Percentiles rank a stretch among this genome's conserved stretches.
These are phyloP conservation scores for Kwoniella bestiolae DNA, from an alignment of 768 basidiomycete species.

Conservation along the genomic window DNA sequence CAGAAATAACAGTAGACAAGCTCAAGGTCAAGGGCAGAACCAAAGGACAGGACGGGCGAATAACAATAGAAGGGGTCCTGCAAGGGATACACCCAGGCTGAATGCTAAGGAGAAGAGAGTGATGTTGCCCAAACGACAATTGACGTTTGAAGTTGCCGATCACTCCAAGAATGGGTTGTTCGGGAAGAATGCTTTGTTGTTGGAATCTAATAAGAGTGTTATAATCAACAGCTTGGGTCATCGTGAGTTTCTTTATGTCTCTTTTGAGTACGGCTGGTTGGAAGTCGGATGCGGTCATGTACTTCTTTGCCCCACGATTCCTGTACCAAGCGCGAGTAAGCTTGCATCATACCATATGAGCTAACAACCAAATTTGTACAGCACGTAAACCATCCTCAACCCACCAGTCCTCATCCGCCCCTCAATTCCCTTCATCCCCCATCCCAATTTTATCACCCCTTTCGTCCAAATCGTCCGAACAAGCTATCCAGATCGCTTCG, in stretches of 20 bases:
- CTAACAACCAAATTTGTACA: neutral
- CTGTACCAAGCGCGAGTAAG: neutral
- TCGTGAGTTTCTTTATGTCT: conserved; percentile 13
- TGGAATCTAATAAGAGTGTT: neutral
- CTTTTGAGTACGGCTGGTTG: too few relatives aligned
- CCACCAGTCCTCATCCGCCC: neutral
- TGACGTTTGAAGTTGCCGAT: conserved; percentile 20
- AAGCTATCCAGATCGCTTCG: conserved; percentile 18
- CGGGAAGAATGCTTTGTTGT: conserved; percentile 13
- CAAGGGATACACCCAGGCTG: neutral
- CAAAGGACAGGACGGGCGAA: conserved; percentile 1
- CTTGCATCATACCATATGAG: neutral
- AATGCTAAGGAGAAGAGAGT: conserved; percentile 20
- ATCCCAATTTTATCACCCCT: conserved; percentile 17
- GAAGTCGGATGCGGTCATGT: too few relatives aligned
- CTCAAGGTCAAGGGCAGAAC: neutral
- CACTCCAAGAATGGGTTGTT: conserved; percentile 21
- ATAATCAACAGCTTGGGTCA: conserved; percentile 5
- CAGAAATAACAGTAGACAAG: neutral
- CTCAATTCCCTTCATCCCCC: conserved; percentile 11
- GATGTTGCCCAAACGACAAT: conserved; percentile 21
- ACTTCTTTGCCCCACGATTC: conserved; percentile 8
- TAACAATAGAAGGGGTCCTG: neutral
- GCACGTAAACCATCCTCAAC: conserved; percentile 15
- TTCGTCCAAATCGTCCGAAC: conserved; percentile 17